Evolutionary conservation across 2,329 filamentous ascomycete species (phyloP), one percentile per base, ranked within the genome.

Genomic region (Metarhizium album): DNA sequence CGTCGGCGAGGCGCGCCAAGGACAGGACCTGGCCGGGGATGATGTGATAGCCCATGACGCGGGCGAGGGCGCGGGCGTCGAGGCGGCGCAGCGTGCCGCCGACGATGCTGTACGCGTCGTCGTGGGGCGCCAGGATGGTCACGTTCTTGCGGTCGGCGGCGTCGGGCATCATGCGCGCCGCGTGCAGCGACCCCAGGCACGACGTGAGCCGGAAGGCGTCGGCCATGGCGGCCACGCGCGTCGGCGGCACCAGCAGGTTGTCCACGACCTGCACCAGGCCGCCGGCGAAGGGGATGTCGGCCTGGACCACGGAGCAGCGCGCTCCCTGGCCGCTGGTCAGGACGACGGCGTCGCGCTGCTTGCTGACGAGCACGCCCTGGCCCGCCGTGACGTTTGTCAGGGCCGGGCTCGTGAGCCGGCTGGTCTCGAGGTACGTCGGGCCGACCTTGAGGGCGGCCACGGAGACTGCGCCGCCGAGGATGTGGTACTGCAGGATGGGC

Each of bases 121-220:
- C 81, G 60, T 68, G 73, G 2, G 83, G 83, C 0, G 76, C 80
- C 55, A 87, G 86, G 54, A 86, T 71, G 50, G 83, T 86, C 38
- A 86, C 56, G 59, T 65, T 64, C 38, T 64, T 60, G 7, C 66
- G 60, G 13, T 63, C 60, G 53, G 74, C 68, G 47, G 82, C 60
- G 18, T 68, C 63, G 2, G 65, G 65, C 60, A 70, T 63, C 18
- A 69, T 52, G 1, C 60, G 51, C 8, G 60, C 55, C 16, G 61
- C 60, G 51, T 67, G 66, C 6, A 68, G 58, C 7, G 54, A 60
- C 13, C 65, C 65, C 18, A 68, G 55, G 48, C 79, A 65, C 24
- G 69, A 67, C 9, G 71, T 67, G 1, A 65, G 61, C 42, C 63
- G 64, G 40, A 82, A 64, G 6, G 77, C 71, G 23, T 74, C 71